Percentiles rank a stretch among this genome's conserved stretches.
These are phyloP conservation scores for Acanthamoeba royreba DNA, from an alignment of 208 protist species.

Conservation along the genomic window DNA sequence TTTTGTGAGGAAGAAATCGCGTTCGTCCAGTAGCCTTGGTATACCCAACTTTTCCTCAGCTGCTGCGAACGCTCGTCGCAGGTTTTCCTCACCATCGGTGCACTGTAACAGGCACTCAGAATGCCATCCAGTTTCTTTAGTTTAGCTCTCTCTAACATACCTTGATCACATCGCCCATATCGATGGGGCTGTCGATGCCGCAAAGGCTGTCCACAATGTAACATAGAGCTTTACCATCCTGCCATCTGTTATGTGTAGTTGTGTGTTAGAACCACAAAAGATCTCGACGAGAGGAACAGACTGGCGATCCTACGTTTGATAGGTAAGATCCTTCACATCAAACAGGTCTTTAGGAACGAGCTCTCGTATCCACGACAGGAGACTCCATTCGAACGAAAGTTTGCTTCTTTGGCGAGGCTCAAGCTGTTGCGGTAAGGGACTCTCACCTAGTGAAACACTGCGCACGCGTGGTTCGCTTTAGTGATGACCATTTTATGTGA, in stretches of 20 bases:
- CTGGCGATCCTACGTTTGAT: background rate
- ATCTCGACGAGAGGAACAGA: background rate
- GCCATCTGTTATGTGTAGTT: background rate
- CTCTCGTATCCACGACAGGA: background rate
- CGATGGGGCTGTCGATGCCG: background rate
- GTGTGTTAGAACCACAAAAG: background rate
- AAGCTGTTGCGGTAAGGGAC: background rate
- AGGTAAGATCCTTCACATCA: background rate
- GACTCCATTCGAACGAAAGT: background rate
- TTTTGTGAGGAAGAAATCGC: background rate
- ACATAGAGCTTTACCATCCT: background rate
- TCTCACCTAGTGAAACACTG: background rate
- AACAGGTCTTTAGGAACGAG: background rate
- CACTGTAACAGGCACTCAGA: background rate
- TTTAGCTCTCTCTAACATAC: background rate
- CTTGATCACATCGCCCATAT: background rate
- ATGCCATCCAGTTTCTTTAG: background rate
- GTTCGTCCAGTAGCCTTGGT: background rate
- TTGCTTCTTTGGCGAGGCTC: background rate
- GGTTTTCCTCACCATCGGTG: background rate
- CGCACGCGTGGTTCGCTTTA: background rate
- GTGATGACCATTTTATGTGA: background rate
- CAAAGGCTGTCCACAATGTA: background rate
- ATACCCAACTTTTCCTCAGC: background rate
- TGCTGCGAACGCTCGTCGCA: background rate